A percentile compares a stretch with the other conserved stretches of the same genome.
These are phyloP conservation scores for Suillus bovinus DNA, from an alignment of 768 basidiomycete species.

Conservation along the genomic window DNA sequence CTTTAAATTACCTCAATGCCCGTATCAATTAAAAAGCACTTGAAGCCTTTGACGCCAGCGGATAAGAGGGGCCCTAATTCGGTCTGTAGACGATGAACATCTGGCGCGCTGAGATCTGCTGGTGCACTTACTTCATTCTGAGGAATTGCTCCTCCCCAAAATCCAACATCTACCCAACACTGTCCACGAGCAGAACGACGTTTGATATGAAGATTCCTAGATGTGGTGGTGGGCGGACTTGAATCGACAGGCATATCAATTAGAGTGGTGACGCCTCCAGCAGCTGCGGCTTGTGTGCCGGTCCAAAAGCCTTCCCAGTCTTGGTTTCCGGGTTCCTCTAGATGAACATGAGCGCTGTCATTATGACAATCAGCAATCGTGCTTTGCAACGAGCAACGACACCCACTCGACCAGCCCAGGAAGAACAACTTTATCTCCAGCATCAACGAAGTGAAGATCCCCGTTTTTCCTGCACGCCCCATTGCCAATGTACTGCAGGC, in stretches of 20 bases:
- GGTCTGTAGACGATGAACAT: constrained; percentile 39
- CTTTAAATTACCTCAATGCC: constrained; percentile 74
- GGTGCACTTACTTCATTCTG: constrained; percentile 67
- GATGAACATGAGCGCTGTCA: constrained; percentile 82
- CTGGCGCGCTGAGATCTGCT: background rate
- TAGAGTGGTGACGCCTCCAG: constrained; percentile 91
- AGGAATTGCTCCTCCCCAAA: constrained; percentile 94
- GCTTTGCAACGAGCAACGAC: background rate
- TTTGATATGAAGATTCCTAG: constrained; percentile 72
- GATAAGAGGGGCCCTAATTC: constrained; percentile 75
- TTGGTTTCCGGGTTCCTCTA: constrained; percentile 91
- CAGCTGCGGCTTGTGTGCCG: constrained; percentile 89
- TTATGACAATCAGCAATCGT: background rate
- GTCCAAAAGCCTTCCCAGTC: constrained; percentile 95
- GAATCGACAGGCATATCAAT: constrained; percentile 99
- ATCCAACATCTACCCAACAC: constrained; percentile 69
- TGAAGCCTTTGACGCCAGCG: constrained; percentile 92
- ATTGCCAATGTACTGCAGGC: constrained; percentile 32
- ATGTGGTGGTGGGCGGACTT: constrained; percentile 91
- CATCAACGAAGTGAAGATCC: constrained; percentile 49
- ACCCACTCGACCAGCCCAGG: constrained; percentile 84
- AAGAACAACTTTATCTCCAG: constrained; percentile 57
- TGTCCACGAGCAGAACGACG: constrained; percentile 68
- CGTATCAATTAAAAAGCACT: constrained; percentile 94
- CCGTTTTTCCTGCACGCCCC: constrained; percentile 23